Conservation (phyloP, 805 yeast genomes). For the Candida orba region DNA sequence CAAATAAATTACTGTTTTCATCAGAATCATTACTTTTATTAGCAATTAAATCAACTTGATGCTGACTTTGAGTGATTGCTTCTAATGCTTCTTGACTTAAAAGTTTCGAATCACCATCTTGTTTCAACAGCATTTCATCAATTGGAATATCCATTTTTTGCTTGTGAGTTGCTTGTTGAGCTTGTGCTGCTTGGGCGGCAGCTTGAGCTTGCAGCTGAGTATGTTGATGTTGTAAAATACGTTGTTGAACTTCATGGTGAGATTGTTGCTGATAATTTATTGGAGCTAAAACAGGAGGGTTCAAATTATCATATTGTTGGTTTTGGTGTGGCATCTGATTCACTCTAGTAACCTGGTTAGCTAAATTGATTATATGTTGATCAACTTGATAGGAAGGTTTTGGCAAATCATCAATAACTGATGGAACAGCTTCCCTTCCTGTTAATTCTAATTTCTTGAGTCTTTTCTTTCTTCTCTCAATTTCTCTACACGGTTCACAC, state of each 20-base stretch:
- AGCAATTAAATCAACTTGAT: not conserved
- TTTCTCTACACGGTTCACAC: constrained; percentile 24
- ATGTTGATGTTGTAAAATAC: constrained; percentile 6
- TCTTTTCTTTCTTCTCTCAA: constrained; percentile 8
- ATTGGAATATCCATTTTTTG: constrained; percentile 11
- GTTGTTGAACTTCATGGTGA: constrained; percentile 6
- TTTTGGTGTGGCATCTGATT: constrained; percentile 6
- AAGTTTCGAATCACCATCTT: constrained; percentile 3
- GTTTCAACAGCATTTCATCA: constrained; percentile 12
- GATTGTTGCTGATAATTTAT: constrained; percentile 4
- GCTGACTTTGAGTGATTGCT: no score
- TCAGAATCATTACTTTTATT: not conserved
- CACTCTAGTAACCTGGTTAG: constrained; percentile 8
- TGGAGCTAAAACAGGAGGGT: constrained; percentile 9
- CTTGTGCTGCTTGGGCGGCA: constrained; percentile 7
- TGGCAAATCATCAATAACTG: not conserved
- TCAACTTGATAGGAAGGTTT: constrained; percentile 1
- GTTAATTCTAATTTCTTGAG: constrained; percentile 7
- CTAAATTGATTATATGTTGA: constrained; percentile 9
- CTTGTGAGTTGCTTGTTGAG: constrained; percentile 5
- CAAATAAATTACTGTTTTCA: not conserved
- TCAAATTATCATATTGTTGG: constrained; percentile 3
- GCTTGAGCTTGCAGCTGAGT: constrained; percentile 5
- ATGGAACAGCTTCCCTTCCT: constrained; percentile 9
- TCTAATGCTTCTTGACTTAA: no score